A percentile compares a stretch with the other conserved stretches of the same genome.
These are phyloP conservation scores for Coleophoma crateriformis DNA, from an alignment of 2,329 filamentous ascomycete species.

Conservation along the genomic window DNA sequence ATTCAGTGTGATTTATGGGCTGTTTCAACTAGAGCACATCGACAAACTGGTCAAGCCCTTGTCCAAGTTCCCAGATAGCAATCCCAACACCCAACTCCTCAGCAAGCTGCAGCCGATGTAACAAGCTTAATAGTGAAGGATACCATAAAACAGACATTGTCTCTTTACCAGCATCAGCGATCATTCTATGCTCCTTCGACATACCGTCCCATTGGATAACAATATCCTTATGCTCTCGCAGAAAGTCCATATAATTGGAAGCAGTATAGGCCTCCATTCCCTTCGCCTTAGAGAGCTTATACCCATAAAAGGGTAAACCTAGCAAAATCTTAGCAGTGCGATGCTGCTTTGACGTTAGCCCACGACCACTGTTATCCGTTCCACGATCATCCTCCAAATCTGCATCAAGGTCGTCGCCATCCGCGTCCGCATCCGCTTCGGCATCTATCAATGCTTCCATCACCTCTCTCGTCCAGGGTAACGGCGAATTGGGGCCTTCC, in stretches of 20 bases:
- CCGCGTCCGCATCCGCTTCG: neutral
- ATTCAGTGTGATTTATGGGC: too few species aligned
- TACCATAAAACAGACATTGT: constrained; percentile 1
- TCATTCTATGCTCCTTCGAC: neutral
- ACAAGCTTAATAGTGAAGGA: constrained; percentile 1
- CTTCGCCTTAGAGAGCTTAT: constrained; percentile 1
- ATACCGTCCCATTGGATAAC: neutral
- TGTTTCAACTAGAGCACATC: neutral
- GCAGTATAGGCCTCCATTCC: constrained; percentile 2
- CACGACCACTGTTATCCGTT: neutral
- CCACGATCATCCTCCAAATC: neutral
- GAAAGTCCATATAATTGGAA: constrained; percentile 1
- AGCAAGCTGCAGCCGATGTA: constrained; percentile 1
- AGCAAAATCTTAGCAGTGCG: neutral
- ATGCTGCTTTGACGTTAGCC: neutral
- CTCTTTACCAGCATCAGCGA: neutral
- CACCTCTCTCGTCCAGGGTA: neutral
- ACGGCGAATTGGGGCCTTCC: neutral
- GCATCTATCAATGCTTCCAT: constrained; percentile 1
- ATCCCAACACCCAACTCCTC: constrained; percentile 1
- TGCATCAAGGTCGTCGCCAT: neutral
- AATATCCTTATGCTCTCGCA: neutral
- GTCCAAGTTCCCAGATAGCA: constrained; percentile 1
- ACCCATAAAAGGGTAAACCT: constrained; percentile 1
- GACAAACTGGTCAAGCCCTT: constrained; percentile 1